These are phyloP conservation scores for Scutellaria baicalensis DNA, from an alignment of 257 asterid species.

Conservation along the genomic window DNA sequence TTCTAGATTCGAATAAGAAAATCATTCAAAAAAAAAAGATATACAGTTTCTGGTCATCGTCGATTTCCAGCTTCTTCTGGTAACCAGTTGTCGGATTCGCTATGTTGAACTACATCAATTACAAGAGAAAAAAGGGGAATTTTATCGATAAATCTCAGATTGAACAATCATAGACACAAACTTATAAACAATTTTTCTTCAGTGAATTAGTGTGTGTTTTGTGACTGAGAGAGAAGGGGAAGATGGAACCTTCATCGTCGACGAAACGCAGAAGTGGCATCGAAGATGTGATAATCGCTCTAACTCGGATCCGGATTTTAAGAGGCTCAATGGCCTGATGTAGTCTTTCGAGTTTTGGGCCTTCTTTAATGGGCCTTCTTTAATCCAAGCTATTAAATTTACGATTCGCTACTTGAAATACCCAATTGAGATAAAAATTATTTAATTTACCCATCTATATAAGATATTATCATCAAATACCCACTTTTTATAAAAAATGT, in stretches of 20 bases:
- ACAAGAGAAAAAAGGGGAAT: neutral
- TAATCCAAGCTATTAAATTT: no score
- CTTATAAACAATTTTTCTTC: neutral
- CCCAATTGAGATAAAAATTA: no score
- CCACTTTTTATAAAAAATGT: no score
- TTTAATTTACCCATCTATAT: no score
- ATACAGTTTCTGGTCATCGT: conserved; percentile 45
- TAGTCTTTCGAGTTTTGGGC: neutral
- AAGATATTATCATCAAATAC: no score
- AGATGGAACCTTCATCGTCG: conserved; percentile 30
- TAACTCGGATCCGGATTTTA: neutral
- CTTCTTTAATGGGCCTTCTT: no score
- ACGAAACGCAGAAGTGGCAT: conserved; percentile 17
- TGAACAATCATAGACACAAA: neutral
- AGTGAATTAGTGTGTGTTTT: neutral
- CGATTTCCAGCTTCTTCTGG: conserved; percentile 54
- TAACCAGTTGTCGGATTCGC: conserved; percentile 49
- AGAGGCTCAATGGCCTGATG: neutral
- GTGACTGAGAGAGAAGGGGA: neutral
- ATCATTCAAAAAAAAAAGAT: neutral
- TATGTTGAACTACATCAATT: conserved; percentile 32
- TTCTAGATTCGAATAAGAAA: neutral
- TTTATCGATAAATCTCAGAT: neutral
- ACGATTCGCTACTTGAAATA: no score
- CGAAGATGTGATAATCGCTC: neutral